Percentiles rank a stretch among this genome's conserved stretches.
Conservation (phyloP, 1,284 basidiomycete species). For the Ceratobasidium sp. region DNA sequence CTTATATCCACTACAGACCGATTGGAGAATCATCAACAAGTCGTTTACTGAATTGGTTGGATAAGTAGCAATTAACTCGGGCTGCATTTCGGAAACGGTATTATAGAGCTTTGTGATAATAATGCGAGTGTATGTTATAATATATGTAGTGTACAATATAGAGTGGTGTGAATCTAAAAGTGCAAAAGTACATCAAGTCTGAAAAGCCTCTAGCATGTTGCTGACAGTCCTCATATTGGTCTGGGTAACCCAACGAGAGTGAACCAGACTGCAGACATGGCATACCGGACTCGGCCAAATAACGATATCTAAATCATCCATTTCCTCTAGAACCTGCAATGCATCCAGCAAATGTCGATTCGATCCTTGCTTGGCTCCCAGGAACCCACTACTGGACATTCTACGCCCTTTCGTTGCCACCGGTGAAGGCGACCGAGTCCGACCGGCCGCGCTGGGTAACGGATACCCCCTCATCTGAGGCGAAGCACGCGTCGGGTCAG, state of each 20-base stretch:
- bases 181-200: neutral
- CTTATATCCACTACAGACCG: neutral
- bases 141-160: constrained; percentile 14
- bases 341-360: neutral
- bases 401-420: neutral
- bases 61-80: constrained; percentile 28
- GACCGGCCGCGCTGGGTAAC: neutral
- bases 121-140: neutral
- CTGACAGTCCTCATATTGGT: constrained; percentile 13
- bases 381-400: neutral
- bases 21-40: neutral
- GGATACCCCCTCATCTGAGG: neutral
- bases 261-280: constrained; percentile 17
- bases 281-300: constrained; percentile 25
- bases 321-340: constrained; percentile 16
- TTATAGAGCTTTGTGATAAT: constrained; percentile 6
- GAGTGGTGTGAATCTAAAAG: neutral
- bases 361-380: neutral
- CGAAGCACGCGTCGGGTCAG: neutral
- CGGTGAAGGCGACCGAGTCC: neutral
- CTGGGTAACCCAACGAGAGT: constrained; percentile 20
- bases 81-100: neutral
- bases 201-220: constrained; percentile 20
- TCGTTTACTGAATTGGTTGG: constrained; percentile 10
- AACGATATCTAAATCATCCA: constrained; percentile 26